phyloP scores from a whole-genome alignment of 1,284 basidiomycete species.

The Anthracocystis setariae region DNA sequence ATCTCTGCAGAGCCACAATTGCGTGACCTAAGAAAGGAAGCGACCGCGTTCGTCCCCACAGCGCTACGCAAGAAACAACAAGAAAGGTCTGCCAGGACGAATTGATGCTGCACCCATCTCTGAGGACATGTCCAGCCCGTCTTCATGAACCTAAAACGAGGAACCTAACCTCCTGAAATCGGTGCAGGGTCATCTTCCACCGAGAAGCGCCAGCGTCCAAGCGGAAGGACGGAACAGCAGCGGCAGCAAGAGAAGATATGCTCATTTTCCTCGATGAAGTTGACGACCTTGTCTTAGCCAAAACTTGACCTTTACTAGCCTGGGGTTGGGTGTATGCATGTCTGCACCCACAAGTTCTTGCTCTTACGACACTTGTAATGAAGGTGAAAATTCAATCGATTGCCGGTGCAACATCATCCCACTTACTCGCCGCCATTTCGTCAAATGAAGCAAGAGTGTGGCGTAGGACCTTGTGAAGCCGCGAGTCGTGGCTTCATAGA shows the following conservation, averaged over 20 bases:
- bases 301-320: background rate
- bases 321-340: too few species aligned
- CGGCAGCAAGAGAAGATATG: slow-evolving; percentile 30
- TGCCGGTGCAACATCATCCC: too few species aligned
- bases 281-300: slow-evolving; percentile 37
- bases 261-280: slow-evolving; percentile 44
- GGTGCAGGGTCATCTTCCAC: slow-evolving; percentile 25
- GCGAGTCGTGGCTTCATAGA: too few species aligned
- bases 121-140: slow-evolving; percentile 12
- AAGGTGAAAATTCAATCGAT: background rate
- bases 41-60: slow-evolving; percentile 63
- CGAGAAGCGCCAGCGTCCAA: slow-evolving; percentile 2
- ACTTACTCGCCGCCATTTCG: too few species aligned
- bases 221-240: background rate
- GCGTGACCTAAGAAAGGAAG: slow-evolving; percentile 63
- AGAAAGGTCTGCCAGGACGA: slow-evolving; percentile 49
- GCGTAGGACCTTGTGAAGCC: too few species aligned
- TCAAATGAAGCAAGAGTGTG: too few species aligned
- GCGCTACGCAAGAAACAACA: slow-evolving; percentile 56
- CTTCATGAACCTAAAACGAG: slow-evolving; percentile 9
- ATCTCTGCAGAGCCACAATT: slow-evolving; percentile 63
- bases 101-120: slow-evolving; percentile 54
- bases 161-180: slow-evolving; percentile 31
- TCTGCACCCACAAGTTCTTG: too few species aligned
- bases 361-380: too few species aligned